These are phyloP conservation scores for Annulohypoxylon moriforme DNA, from an alignment of 495 filamentous ascomycete species.

Conservation along the genomic window DNA sequence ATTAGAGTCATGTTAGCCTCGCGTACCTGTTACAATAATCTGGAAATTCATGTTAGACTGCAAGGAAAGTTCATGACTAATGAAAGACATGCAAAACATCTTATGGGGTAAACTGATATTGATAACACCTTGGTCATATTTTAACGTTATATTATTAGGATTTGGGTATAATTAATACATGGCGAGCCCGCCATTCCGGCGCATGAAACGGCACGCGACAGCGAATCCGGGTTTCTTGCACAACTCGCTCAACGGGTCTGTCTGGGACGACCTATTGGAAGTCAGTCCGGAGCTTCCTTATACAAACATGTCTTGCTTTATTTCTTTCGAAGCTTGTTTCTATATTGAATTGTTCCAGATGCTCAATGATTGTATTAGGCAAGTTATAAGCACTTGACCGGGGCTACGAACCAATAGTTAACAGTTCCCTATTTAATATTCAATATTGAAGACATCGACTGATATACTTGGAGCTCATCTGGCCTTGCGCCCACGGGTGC, in stretches of 20 bases:
- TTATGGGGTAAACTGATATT: not conserved
- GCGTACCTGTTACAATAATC: not conserved
- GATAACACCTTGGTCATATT: not conserved
- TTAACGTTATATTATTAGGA: not conserved
- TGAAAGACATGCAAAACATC: conserved; percentile 4
- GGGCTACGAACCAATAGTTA: not conserved
- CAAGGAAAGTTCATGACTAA: conserved; percentile 3
- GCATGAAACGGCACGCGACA: not conserved
- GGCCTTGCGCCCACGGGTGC: not conserved
- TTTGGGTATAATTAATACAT: not conserved
- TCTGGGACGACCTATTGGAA: conserved; percentile 5
- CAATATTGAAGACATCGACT: not conserved
- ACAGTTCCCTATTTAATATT: not conserved
- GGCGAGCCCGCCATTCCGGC: not conserved
- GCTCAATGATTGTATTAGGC: not conserved
- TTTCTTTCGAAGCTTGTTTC: not conserved
- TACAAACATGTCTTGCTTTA: not conserved
- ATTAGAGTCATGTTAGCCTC: conserved; percentile 1
- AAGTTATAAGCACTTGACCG: not conserved
- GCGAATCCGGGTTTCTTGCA: not conserved
- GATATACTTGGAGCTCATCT: conserved; percentile 13
- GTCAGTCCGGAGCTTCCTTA: not conserved
- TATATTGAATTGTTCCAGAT: not conserved
- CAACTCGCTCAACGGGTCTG: not conserved
- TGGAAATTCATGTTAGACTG: conserved; percentile 4